phyloP scores from a whole-genome alignment of 106 monocot genomes.

The Acanthochlamys bracteata region DNA sequence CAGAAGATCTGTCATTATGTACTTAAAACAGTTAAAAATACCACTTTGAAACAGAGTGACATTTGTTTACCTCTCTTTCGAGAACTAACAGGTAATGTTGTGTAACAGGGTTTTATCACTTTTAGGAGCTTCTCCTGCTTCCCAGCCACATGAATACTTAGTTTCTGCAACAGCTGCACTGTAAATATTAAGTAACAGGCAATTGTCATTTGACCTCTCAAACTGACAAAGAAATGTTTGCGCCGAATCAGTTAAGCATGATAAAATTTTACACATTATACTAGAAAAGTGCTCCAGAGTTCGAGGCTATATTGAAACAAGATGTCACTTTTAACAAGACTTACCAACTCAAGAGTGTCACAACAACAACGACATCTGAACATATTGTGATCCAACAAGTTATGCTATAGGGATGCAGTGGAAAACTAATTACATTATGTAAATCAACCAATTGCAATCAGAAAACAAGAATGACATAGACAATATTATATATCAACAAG shows the following conservation, averaged over 20 bases:
- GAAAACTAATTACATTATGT: no score
- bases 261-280: conserved; percentile 74
- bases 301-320: no score
- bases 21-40: not conserved
- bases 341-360: no score
- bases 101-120: conserved; percentile 88
- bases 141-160: conserved; percentile 70
- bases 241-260: not conserved
- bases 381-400: not conserved
- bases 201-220: not conserved
- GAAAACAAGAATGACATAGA: no score
- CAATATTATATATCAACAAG: no score
- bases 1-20: conserved; percentile 4
- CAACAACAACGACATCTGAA: no score
- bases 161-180: conserved; percentile 68
- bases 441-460: no score
- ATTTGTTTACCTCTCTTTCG: no score
- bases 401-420: no score
- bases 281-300: conserved; percentile 89
- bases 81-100: conserved; percentile 70
- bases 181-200: conserved; percentile 5
- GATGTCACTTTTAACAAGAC: no score
- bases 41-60: no score
- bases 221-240: not conserved
- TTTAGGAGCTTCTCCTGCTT: conserved; percentile 89